Evolutionary conservation across 345 rosid genomes (phyloP).

Genomic region (Eucalyptus globulus): DNA sequence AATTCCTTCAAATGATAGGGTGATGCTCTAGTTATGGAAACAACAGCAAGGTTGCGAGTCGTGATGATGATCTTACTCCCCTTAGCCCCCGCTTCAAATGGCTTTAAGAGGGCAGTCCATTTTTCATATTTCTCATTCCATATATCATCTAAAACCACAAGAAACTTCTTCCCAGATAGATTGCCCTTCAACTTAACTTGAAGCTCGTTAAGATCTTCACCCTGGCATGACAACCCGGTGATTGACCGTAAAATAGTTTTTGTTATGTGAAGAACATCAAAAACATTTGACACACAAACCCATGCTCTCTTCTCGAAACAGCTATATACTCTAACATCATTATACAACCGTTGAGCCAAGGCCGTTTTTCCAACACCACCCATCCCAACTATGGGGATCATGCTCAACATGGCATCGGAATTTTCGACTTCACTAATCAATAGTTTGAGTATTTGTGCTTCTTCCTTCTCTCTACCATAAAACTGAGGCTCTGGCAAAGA

Average conservation of each 20-base stretch:
- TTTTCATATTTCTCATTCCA: neutral
- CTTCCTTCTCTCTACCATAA: neutral
- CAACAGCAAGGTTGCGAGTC: neutral
- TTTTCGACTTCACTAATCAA: neutral
- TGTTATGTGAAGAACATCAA: neutral
- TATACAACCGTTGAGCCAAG: neutral
- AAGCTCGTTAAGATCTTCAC: neutral
- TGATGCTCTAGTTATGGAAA: neutral
- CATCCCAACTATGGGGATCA: neutral
- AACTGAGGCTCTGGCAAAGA: neutral
- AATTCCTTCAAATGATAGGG: neutral
- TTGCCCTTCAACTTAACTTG: neutral
- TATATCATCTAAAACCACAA: neutral
- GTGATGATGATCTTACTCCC: neutral
- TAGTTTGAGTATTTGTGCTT: neutral
- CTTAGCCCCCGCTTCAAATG: neutral
- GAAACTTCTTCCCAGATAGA: neutral
- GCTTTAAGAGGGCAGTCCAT: neutral
- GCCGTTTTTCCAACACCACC: neutral
- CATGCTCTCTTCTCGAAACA: neutral
- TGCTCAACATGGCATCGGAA: neutral
- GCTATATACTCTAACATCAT: neutral
- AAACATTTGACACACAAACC: neutral
- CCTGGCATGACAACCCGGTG: neutral
- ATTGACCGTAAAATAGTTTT: neutral